Evolutionary conservation across 352 stramenopile species (phyloP).

Genomic region (Globisporangium polare): DNA sequence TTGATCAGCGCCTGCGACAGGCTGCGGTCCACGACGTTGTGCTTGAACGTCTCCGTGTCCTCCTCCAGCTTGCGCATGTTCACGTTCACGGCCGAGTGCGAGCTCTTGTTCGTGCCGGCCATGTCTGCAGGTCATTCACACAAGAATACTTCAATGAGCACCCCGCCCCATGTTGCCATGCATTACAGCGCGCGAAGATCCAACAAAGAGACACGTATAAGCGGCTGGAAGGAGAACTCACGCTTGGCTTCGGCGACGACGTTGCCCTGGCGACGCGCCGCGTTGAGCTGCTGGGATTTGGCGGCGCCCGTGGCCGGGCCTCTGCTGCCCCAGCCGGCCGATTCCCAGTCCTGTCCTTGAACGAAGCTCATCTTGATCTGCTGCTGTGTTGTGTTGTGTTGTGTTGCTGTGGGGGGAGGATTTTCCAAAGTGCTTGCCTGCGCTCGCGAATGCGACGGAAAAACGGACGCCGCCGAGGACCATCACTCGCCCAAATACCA

Average conservation of each 20-base stretch:
- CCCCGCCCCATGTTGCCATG: too few species aligned
- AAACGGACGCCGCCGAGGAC: not conserved
- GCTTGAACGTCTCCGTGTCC: conserved; percentile 88
- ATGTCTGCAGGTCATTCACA: conserved; percentile 39
- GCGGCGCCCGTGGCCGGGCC: conserved; percentile 44
- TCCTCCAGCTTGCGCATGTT: conserved; percentile 92
- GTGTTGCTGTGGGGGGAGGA: not conserved
- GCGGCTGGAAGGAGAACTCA: conserved; percentile 35
- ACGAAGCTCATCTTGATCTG: conserved; percentile 52
- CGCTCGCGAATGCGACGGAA: too few species aligned
- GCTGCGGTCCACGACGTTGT: conserved; percentile 80
- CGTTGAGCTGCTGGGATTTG: conserved; percentile 72
- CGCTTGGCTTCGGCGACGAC: conserved; percentile 73
- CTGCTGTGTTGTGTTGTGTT: conserved; percentile 4
- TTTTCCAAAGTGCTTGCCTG: conserved; percentile 10
- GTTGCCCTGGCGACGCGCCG: conserved; percentile 61
- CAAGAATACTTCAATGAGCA: too few species aligned
- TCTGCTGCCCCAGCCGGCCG: conserved; percentile 73
- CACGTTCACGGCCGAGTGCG: conserved; percentile 61
- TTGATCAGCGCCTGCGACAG: conserved; percentile 93
- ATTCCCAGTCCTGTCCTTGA: conserved; percentile 76
- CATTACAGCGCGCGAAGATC: too few species aligned
- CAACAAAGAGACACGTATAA: not conserved
- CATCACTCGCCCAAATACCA: conserved; percentile 7
- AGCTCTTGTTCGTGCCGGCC: conserved; percentile 83